Conservation (phyloP, 163 green algal species). For the Scenedesmus sp. region DNA sequence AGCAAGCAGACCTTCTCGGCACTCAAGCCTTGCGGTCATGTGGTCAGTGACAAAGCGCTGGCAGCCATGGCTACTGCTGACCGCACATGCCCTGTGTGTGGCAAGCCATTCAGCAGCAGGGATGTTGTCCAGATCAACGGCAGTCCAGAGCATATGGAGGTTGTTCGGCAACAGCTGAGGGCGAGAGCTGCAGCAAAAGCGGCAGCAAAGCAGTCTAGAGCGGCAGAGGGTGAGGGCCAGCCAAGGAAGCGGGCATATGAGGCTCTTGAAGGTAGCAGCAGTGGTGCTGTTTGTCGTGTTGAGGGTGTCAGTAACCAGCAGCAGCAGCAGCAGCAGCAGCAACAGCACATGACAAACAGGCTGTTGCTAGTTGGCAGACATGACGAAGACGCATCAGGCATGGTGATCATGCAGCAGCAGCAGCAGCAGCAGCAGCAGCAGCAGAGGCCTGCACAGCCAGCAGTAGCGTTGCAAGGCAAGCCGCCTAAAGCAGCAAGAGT, state of each 20-base stretch:
- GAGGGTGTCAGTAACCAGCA: neutral
- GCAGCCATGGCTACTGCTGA: slow-evolving; percentile 24
- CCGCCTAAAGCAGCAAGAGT: neutral
- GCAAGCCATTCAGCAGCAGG: neutral
- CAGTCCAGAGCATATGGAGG: slow-evolving; percentile 19
- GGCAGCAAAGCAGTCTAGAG: slow-evolving; percentile 13
- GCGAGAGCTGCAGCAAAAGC: slow-evolving; percentile 24
- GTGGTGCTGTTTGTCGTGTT: neutral
- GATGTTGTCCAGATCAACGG: slow-evolving; percentile 25
- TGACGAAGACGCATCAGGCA: neutral
- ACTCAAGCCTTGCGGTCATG: slow-evolving; percentile 72
- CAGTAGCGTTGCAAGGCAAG: neutral
- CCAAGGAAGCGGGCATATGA: neutral
- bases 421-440: neutral
- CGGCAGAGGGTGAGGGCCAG: neutral
- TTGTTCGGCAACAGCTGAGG: neutral
- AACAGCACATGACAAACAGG: neutral
- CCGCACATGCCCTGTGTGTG: slow-evolving; percentile 58
- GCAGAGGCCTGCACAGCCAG: neutral
- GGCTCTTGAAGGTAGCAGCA: neutral
- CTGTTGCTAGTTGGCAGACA: neutral
- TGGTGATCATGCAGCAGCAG: neutral
- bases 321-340: neutral
- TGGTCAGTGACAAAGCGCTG: slow-evolving; percentile 68
- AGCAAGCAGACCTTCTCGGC: slow-evolving; percentile 63